Evolutionary conservation across 805 yeast genomes (phyloP).

Genomic region (Candida michaelii): DNA sequence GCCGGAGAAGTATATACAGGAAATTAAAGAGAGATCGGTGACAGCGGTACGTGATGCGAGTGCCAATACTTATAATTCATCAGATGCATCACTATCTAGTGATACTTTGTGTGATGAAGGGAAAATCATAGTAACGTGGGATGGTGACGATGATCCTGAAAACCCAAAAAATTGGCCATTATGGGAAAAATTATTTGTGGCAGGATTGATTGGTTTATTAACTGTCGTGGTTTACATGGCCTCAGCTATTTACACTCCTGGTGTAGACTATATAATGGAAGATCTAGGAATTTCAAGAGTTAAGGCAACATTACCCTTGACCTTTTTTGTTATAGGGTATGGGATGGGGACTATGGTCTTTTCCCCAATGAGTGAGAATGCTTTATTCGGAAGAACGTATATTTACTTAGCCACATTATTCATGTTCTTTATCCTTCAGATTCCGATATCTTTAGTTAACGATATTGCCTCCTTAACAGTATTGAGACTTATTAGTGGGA

Average conservation of each 20-base stretch:
- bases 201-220: constrained; percentile 20
- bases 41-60: background rate
- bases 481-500: constrained; percentile 53
- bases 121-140: constrained; percentile 4
- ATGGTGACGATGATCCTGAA: constrained; percentile 45
- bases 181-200: constrained; percentile 31
- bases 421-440: constrained; percentile 51
- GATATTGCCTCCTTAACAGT: constrained; percentile 53
- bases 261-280: constrained; percentile 44
- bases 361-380: constrained; percentile 59
- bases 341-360: constrained; percentile 62
- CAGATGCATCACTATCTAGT: no score
- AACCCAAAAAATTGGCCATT: constrained; percentile 59
- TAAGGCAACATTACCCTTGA: constrained; percentile 51
- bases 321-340: constrained; percentile 59
- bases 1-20: constrained; percentile 22
- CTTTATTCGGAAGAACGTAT: constrained; percentile 51
- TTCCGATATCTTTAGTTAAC: constrained; percentile 53
- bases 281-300: constrained; percentile 33
- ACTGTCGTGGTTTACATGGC: constrained; percentile 47
- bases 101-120: no score
- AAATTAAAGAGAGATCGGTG: background rate
- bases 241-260: constrained; percentile 57
- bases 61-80: background rate
- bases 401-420: constrained; percentile 50